Evolutionary conservation across 371 early-diverging fungal genomes (phyloP), one percentile per base, ranked within the genome.

Genomic region (Dichotomocladium elegans): DNA sequence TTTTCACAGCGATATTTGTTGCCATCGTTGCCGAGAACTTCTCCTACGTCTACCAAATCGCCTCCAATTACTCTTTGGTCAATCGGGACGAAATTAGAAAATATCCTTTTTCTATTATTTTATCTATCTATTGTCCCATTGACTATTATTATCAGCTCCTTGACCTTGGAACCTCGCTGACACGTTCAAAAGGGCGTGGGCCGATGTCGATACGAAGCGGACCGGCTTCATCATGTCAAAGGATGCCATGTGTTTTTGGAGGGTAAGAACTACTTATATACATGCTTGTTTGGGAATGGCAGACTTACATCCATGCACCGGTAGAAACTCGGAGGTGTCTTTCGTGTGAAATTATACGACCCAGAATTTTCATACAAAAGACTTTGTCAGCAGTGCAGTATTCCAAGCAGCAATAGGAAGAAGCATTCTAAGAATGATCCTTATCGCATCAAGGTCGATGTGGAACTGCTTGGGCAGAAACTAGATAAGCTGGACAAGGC

Each of bases 11-110:
- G 55, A 81, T 89, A 66, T 87, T 87, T 62, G 81, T 86, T 4
- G 86, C 82, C 11, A 81, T 87, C 27, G 86, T 89, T 24, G 69
- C 84, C 40, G 87, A 87, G 57, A 87, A 85, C 60, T 89, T 87
- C 47, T 79, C 82, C 3, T 87, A 85, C 47, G 81, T 82, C 11
- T 85, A 87, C 49, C 85, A 87, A 50, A 80, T 82, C 34, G 75
- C 79, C 2, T 74, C 82, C 22, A 75, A 78, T 15, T 82, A 81
- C 47, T 80, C 81, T 1, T 41, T 82, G 37, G 78, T 86, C 22
- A 83, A 81, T 25, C 69, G 87, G 42, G 83, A 84, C 24, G 84
- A 89, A 56, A 85, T 89, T 31, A 75, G 87, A 53, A 64, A 79
- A 55, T 68, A 70, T 69, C 69, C 69, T 69, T 69, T 69, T 64